Conservation (phyloP, 768 basidiomycete genomes). For the Boletus pseudo-olivaceus region DNA sequence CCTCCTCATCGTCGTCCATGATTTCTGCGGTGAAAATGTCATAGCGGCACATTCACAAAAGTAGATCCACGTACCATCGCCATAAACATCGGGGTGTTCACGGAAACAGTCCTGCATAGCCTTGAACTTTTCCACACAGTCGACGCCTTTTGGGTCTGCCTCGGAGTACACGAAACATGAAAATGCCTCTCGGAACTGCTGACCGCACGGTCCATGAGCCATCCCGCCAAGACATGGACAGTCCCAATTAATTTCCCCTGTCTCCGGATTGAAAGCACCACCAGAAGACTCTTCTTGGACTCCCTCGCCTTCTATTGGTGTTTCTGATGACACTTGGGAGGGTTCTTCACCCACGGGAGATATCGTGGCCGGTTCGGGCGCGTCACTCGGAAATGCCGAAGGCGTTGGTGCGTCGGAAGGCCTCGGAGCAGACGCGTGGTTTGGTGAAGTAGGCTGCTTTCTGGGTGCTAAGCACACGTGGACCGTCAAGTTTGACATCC, state of each 20-base stretch:
- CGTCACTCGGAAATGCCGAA: constrained; percentile 8
- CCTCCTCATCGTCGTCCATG: constrained; percentile 64
- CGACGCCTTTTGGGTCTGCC: constrained; percentile 93
- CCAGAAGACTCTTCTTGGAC: constrained; percentile 29
- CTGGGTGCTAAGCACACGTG: constrained; percentile 14
- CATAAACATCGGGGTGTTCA: constrained; percentile 93
- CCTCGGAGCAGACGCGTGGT: constrained; percentile 1
- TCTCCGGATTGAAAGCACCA: constrained; percentile 89
- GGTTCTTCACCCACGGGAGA: constrained; percentile 4
- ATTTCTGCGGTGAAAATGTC: constrained; percentile 45
- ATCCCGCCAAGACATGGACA: constrained; percentile 98
- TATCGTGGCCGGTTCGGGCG: constrained; percentile 14
- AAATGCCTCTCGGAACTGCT: constrained; percentile 91
- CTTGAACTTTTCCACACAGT: constrained; percentile 97
- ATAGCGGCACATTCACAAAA: not conserved
- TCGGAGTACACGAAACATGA: constrained; percentile 96
- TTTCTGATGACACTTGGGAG: constrained; percentile 6
- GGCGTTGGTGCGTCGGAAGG: constrained; percentile 21
- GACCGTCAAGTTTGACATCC: not conserved
- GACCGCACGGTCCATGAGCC: constrained; percentile 95
- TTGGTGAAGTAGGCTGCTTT: constrained; percentile 8
- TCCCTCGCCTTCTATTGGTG: constrained; percentile 19
- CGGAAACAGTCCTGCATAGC: constrained; percentile 98
- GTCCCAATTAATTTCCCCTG: constrained; percentile 99
- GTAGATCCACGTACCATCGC: constrained; percentile 62